A percentile compares a stretch with the other conserved stretches of the same genome.
These are phyloP conservation scores for Kluyveromyces siamensis DNA, from an alignment of 805 yeast species.

Conservation along the genomic window DNA sequence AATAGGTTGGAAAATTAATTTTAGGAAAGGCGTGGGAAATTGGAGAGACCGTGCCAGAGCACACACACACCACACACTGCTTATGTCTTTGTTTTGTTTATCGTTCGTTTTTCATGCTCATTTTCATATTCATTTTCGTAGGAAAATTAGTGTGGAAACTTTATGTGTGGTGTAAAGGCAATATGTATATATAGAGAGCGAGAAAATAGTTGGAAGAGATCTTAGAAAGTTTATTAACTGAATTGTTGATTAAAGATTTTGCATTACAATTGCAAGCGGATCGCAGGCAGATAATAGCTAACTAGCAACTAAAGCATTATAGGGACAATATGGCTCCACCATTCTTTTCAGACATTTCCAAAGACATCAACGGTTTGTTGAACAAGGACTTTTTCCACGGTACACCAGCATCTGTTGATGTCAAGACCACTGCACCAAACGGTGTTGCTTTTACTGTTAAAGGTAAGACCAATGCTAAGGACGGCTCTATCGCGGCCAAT, in stretches of 20 bases:
- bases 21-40: too few species aligned
- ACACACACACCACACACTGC: too few species aligned
- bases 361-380: slow-evolving; percentile 84
- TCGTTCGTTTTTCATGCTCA: too few species aligned
- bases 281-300: neutral
- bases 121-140: too few species aligned
- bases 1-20: too few species aligned
- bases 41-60: too few species aligned
- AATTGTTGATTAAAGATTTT: too few species aligned
- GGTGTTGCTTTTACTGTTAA: slow-evolving; percentile 92
- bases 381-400: slow-evolving; percentile 89
- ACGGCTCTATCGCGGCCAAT: slow-evolving; percentile 76
- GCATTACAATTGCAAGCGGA: neutral
- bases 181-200: neutral
- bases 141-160: neutral
- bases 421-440: slow-evolving; percentile 90
- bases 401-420: slow-evolving; percentile 78
- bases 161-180: neutral
- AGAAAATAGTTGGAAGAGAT: neutral
- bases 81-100: too few species aligned
- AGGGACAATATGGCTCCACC: slow-evolving; percentile 59
- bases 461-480: slow-evolving; percentile 76
- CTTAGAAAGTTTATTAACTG: too few species aligned
- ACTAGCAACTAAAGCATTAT: neutral
- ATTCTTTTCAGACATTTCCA: slow-evolving; percentile 88